These are phyloP conservation scores for Solanum commersonii DNA, from an alignment of 257 asterid genomes.

Conservation along the genomic window DNA sequence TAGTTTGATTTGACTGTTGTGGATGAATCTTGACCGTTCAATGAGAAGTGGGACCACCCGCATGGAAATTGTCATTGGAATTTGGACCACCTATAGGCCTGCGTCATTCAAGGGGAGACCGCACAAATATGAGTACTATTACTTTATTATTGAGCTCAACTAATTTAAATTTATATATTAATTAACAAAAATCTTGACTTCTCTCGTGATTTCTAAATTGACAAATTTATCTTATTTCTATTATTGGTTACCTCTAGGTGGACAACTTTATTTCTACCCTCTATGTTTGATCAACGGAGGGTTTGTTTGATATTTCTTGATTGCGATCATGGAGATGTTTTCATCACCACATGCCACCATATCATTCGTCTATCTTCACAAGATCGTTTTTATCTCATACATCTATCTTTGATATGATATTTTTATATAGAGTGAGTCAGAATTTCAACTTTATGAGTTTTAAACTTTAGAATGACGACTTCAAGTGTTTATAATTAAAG, in stretches of 20 bases:
- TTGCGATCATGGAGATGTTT: background rate
- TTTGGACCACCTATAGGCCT: background rate
- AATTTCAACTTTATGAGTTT: background rate
- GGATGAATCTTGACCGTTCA: background rate
- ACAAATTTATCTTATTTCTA: too few species aligned
- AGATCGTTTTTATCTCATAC: too few species aligned
- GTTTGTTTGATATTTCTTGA: background rate
- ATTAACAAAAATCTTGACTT: too few species aligned
- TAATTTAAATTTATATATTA: too few species aligned
- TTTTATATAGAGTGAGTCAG: too few species aligned
- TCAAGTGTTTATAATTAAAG: too few species aligned
- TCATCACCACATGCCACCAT: too few species aligned
- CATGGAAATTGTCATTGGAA: background rate
- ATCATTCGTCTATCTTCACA: too few species aligned
- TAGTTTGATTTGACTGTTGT: background rate
- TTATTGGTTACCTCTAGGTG: too few species aligned
- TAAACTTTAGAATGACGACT: too few species aligned
- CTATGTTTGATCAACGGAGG: background rate
- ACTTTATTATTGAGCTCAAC: too few species aligned
- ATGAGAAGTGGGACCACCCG: background rate
- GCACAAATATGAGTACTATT: background rate
- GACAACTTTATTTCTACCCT: too few species aligned
- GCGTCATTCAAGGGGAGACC: background rate
- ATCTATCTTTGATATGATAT: background rate
- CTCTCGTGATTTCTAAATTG: accelerated